Conservation (phyloP, 2,329 filamentous ascomycete genomes). For the Penicillium verrucosum region DNA sequence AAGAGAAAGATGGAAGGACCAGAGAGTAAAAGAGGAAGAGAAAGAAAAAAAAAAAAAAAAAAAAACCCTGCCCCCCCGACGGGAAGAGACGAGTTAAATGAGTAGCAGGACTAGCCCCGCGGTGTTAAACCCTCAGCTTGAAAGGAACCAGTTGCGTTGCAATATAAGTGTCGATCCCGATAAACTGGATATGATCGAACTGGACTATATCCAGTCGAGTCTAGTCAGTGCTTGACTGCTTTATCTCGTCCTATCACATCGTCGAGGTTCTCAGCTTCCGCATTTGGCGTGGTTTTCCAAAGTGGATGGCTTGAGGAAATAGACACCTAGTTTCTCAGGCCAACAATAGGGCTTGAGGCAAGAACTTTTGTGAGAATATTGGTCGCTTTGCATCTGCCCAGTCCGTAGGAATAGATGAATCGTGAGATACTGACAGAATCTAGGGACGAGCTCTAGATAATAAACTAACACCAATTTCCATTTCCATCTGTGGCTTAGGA, state of each 20-base stretch:
- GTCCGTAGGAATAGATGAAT: no score
- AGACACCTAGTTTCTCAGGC: no score
- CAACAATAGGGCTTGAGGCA: no score
- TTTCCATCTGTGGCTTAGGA: no score
- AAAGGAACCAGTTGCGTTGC: conserved; percentile 17
- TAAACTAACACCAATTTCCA: no score
- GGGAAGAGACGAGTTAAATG: conserved; percentile 1
- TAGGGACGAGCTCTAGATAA: no score
- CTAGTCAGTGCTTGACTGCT: conserved; percentile 15
- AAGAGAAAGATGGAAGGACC: not conserved
- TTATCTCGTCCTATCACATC: conserved; percentile 3
- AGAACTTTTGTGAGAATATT: no score
- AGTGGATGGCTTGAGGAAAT: no score
- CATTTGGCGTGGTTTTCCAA: not conserved
- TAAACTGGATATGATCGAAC: conserved; percentile 8
- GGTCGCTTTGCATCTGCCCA: no score
- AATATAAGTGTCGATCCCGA: conserved; percentile 17
- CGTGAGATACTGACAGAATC: no score
- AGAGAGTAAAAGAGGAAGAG: not conserved
- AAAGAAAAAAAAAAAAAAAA: not conserved
- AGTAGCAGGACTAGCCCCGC: conserved; percentile 1
- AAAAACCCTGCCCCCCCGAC: no score
- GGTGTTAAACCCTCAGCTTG: conserved; percentile 3
- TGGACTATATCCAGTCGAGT: conserved; percentile 6
- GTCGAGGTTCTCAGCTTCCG: not conserved